phyloP scores from a whole-genome alignment of 2,329 filamentous ascomycete genomes.

The Aschersonia sp. region DNA sequence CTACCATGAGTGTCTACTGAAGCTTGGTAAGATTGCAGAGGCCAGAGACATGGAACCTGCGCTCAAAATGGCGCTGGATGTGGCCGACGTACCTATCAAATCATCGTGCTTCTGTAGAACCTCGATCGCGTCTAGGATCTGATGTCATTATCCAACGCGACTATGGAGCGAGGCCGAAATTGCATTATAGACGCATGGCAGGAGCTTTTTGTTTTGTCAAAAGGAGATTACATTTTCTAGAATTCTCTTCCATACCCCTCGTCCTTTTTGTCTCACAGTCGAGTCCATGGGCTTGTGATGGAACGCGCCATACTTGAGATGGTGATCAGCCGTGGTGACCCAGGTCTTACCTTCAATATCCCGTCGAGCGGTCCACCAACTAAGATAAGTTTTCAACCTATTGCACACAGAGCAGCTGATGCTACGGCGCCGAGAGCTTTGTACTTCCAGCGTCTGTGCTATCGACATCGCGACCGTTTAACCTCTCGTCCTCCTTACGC shows the following conservation, averaged over 20 bases:
- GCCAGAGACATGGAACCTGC: conserved; percentile 22
- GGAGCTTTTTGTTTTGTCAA: not conserved
- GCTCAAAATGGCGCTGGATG: conserved; percentile 34
- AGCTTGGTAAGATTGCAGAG: conserved; percentile 26
- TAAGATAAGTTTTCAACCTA: no score
- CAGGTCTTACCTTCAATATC: no score
- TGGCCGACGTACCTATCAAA: conserved; percentile 45
- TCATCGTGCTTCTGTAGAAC: conserved; percentile 16
- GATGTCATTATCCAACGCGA: not conserved
- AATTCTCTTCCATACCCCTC: not conserved
- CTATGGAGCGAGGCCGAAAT: not conserved
- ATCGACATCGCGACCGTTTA: no score
- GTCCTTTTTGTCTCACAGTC: not conserved
- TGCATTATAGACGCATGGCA: not conserved
- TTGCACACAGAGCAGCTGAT: no score
- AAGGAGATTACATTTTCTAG: no score
- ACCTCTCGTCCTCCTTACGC: conserved; percentile 13
- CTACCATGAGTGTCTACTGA: conserved; percentile 53
- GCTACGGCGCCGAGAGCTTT: no score
- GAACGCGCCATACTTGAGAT: no score
- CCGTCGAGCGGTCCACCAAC: no score
- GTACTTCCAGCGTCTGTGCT: no score
- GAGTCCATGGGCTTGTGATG: no score
- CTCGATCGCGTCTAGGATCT: conserved; percentile 8
- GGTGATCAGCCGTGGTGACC: no score